Evolutionary conservation across 352 stramenopile species (phyloP), one percentile per base, ranked within the genome.

Genomic region (Phytophthora hybrid): DNA sequence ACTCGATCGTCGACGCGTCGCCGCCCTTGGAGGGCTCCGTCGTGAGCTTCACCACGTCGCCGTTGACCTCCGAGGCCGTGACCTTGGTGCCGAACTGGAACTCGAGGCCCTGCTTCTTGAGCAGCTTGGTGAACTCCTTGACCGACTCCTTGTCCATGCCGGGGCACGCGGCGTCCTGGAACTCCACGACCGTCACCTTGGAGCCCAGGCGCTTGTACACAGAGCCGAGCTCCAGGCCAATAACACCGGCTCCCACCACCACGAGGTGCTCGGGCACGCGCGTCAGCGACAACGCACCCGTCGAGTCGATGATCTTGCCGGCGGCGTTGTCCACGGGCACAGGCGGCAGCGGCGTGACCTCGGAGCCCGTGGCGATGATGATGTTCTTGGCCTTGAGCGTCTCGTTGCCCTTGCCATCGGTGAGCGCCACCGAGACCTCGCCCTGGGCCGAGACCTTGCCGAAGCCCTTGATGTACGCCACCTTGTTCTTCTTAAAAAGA

Each of bases 401-500:
- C 81, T 98, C 84, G 67, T 91, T 97, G 58, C 93, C 93, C 68
- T 87, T 84, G 63, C 92, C 96, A 63, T 94, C 98, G 76, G 88
- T 96, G 31, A 99, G 83, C 21, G 88, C 79, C 14, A 99, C 98
- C 0, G 83, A 82, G 13, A 99, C 91, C 31, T 93, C 84, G 76
- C 98, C 98, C 67, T 98, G 87, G 23, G 89, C 91, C 26, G 91
- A 85, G 62, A 99, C 82, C 74, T 96, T 99, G 59, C 97, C 98
- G 69, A 90, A 94, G 34, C 98, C 98, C 84, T 99, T 99, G 77
- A 99, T 95, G 81, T 99, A 99, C 64, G 98, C 96, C 10, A 99
- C 82, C 78, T 98, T 98, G 89, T 99, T 98, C 86, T 99, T 99
- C 82, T 99, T 99, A 78, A 99, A 99, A 39, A 99, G 89, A 65